Percentiles rank a stretch among this genome's conserved stretches.
Conservation (phyloP, 805 yeast genomes). For the Wickerhamiella galacta region DNA sequence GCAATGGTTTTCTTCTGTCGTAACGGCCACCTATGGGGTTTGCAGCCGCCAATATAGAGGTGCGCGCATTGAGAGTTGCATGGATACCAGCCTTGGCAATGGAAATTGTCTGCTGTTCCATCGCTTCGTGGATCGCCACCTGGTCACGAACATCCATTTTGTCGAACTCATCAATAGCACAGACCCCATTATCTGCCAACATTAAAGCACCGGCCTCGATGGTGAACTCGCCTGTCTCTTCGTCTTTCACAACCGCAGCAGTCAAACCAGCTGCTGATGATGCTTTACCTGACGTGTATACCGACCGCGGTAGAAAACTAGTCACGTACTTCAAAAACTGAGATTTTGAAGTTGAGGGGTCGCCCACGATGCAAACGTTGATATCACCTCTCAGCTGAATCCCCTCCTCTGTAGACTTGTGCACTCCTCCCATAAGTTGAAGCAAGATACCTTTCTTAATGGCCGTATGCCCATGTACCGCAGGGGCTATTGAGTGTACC, state of each 20-base stretch:
- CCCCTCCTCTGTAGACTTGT: conserved; percentile 84
- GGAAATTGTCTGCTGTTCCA: conserved; percentile 98
- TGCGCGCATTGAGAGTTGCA: conserved; percentile 91
- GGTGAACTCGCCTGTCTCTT: conserved; percentile 91
- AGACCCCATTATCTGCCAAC: conserved; percentile 96
- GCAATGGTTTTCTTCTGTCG: conserved; percentile 65
- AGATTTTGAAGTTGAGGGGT: conserved; percentile 93
- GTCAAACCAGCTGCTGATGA: conserved; percentile 98
- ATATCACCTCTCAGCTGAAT: conserved; percentile 92
- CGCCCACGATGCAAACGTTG: conserved; percentile 91
- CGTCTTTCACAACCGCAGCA: conserved; percentile 94
- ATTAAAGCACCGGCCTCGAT: conserved; percentile 97
- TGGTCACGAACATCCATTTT: conserved; percentile 93
- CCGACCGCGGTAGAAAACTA: conserved; percentile 81
- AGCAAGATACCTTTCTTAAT: conserved; percentile 81
- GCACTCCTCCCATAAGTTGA: conserved; percentile 90
- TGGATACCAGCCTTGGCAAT: conserved; percentile 98
- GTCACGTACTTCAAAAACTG: conserved; percentile 90
- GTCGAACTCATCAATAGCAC: conserved; percentile 97
- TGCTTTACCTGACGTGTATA: conserved; percentile 95
- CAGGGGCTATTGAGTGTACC: conserved; percentile 83
- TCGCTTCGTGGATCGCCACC: conserved; percentile 97
- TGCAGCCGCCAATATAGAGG: conserved; percentile 96
- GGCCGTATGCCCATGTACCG: conserved; percentile 89
- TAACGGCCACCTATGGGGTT: conserved; percentile 96